Conservation (phyloP, 345 rosid species). For the Euphorbia tirucalli region DNA sequence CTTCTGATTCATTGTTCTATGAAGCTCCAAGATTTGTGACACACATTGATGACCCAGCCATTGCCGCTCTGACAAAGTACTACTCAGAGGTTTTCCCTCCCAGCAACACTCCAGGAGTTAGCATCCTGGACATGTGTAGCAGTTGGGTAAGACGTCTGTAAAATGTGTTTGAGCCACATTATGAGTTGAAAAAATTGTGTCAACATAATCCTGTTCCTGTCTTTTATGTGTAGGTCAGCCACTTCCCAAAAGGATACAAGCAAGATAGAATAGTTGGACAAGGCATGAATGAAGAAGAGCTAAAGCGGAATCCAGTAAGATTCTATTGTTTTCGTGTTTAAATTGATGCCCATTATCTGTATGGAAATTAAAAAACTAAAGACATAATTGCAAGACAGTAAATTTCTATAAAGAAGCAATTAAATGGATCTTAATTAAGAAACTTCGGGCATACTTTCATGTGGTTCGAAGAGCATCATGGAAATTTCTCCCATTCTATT, state of each 20-base stretch:
- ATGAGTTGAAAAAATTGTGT: neutral
- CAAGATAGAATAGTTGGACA: constrained; percentile 73
- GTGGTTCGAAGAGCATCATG: too few species aligned
- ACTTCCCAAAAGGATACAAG: constrained; percentile 84
- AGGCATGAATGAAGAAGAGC: constrained; percentile 90
- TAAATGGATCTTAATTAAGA: too few species aligned
- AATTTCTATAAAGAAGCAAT: too few species aligned
- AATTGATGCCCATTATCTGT: neutral
- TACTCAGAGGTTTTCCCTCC: constrained; percentile 80
- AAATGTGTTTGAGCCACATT: neutral
- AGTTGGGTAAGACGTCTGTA: constrained; percentile 66
- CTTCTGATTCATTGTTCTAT: constrained; percentile 69
- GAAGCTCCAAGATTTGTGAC: constrained; percentile 87
- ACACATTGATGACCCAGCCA: constrained; percentile 88
- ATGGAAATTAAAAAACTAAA: neutral
- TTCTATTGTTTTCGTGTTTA: neutral
- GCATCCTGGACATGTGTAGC: constrained; percentile 92
- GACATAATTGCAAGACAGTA: too few species aligned
- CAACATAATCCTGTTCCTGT: neutral
- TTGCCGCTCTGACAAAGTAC: constrained; percentile 76
- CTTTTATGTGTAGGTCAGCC: constrained; percentile 63
- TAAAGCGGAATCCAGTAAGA: constrained; percentile 66
- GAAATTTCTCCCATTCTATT: neutral
- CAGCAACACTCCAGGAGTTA: constrained; percentile 65
- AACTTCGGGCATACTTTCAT: too few species aligned